A percentile compares a stretch with the other conserved stretches of the same genome.
Conservation (phyloP, 495 filamentous ascomycete species). For the Penicillium waksmanii region DNA sequence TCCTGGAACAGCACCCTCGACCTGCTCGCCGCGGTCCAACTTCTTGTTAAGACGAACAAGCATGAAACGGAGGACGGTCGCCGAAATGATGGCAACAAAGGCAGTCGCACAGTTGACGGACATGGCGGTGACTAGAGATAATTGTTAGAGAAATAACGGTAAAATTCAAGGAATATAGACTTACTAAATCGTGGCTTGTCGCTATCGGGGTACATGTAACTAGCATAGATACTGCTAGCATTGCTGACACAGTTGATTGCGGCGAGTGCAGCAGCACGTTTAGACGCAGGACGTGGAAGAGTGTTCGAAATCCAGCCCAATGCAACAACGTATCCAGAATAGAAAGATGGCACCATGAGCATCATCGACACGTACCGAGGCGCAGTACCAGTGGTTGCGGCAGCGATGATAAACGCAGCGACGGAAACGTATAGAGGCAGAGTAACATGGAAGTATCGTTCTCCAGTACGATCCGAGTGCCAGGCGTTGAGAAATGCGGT, state of each 20-base stretch:
- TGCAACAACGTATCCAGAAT: slow-evolving; percentile 68
- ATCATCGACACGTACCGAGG: slow-evolving; percentile 83
- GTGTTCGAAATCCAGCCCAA: slow-evolving; percentile 81
- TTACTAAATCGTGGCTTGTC: slow-evolving; percentile 44
- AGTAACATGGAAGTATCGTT: slow-evolving; percentile 78
- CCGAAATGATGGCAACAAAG: slow-evolving; percentile 66
- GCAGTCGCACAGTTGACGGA: slow-evolving; percentile 71
- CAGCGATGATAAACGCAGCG: slow-evolving; percentile 75
- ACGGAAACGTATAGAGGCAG: slow-evolving; percentile 70
- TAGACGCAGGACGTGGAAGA: slow-evolving; percentile 80
- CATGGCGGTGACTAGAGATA: slow-evolving; percentile 63
- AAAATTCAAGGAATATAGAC: slow-evolving; percentile 14
- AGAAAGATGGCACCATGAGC: slow-evolving; percentile 67
- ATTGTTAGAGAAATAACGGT: not conserved
- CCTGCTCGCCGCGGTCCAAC: slow-evolving; percentile 58
- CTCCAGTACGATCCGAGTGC: slow-evolving; percentile 78
- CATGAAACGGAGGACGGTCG: slow-evolving; percentile 65
- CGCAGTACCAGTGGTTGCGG: slow-evolving; percentile 62
- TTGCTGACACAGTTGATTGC: slow-evolving; percentile 84
- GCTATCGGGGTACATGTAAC: slow-evolving; percentile 68
- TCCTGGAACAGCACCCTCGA: slow-evolving; percentile 51
- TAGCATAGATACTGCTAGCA: slow-evolving; percentile 68
- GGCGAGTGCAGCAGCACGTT: slow-evolving; percentile 80
- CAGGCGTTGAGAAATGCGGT: slow-evolving; percentile 73
- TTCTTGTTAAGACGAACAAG: slow-evolving; percentile 73